phyloP scores from a whole-genome alignment of 345 rosid species.

The Citrus mangshanensis region DNA sequence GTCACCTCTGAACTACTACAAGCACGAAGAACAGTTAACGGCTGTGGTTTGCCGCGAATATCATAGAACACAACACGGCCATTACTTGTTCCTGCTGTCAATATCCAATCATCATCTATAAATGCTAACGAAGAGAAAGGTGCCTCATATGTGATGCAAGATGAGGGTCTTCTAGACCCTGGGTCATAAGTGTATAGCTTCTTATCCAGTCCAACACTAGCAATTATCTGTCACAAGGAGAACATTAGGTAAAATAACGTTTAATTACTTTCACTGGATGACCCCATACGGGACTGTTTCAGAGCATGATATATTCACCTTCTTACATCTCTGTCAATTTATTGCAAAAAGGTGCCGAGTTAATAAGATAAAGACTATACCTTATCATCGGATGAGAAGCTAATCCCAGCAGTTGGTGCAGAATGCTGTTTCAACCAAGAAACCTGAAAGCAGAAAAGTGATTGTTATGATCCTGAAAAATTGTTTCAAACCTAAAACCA shows the following conservation, averaged over 20 bases:
- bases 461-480: slow-evolving; percentile 3
- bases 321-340: background rate
- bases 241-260: slow-evolving; percentile 6
- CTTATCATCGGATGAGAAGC: slow-evolving; percentile 97
- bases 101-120: slow-evolving; percentile 86
- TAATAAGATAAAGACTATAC: slow-evolving; percentile 33
- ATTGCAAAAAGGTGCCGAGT: background rate
- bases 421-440: slow-evolving; percentile 97
- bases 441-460: slow-evolving; percentile 44
- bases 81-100: slow-evolving; percentile 91
- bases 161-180: slow-evolving; percentile 74
- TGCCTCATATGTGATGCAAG: slow-evolving; percentile 74
- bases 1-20: slow-evolving; percentile 84
- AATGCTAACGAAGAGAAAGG: slow-evolving; percentile 97
- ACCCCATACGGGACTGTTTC: slow-evolving; percentile 3
- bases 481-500: slow-evolving; percentile 1
- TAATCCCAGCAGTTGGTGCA: slow-evolving; percentile 92
- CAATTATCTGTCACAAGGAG: slow-evolving; percentile 60
- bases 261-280: slow-evolving; percentile 5
- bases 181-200: slow-evolving; percentile 88
- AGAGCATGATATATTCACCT: background rate
- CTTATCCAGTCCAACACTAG: slow-evolving; percentile 95
- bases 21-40: slow-evolving; percentile 88
- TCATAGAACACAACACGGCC: slow-evolving; percentile 94
- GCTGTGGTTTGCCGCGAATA: slow-evolving; percentile 89